Base-by-base conservation (phyloP, 2,329 filamentous ascomycete genomes). In the Penicillium janthinellum region DNA sequence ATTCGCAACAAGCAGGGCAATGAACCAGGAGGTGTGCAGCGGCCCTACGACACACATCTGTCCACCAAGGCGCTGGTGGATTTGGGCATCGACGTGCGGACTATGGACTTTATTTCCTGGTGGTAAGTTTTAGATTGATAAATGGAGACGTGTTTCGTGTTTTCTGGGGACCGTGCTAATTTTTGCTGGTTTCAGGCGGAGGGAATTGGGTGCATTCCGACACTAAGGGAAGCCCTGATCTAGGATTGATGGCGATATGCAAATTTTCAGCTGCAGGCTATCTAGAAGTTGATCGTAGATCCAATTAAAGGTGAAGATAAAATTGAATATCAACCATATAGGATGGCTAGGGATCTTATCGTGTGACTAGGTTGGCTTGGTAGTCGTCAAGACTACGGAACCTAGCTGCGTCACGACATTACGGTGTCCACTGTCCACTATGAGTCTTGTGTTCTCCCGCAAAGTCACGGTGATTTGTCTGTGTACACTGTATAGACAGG, bases 21-120 rank as follows among this genome's bases (percentile, higher is more conserved):
- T 73, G 88, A 91, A 64, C 86, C 88, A 5, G 86, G 88, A 47
- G 82, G 83, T 22, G 90, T 92, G 0, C 86, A 92, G 77, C 83
- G 92, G 64, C 92, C 93, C 12, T 96, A 91, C 72, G 92, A 96
- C 77, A 94, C 90, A 68, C 92, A 96, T 75, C 80, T 97, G 48
- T 92, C 90, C 69, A 96, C 90, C 8, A 85, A 84, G 75, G 86
- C 81, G 41, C 77, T 96, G 64, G 85, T 85, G 73, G 86, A 91
- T 14, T 72, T 96, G 62, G 91, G 86, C 0, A 90, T 96, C 63
- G 84, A 90, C 70, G 86, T 94, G 57, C 80, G 84, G 48, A 91
- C 91, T 0, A 84, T 88, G 70, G 85, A 92, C 67, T 96, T 96
- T 73, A 80, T 80, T 48, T 87, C 82, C 15, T 96, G 92, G 92